These are phyloP conservation scores for Pouteria glomerata DNA, from an alignment of 148 eudicot genomes.

Conservation along the genomic window DNA sequence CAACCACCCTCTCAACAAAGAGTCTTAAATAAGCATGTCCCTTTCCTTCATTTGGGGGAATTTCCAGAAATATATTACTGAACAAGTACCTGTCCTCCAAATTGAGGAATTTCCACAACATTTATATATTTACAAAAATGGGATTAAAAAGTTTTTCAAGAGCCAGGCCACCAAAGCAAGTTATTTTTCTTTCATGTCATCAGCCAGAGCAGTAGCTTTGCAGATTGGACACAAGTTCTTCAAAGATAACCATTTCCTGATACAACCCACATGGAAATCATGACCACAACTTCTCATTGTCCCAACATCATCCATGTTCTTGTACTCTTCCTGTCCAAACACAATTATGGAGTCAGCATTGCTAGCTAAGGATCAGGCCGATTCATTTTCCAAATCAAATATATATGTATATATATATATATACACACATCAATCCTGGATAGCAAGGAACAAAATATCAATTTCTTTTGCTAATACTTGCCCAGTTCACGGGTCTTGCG, in stretches of 20 bases:
- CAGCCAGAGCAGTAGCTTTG: slow-evolving; percentile 64
- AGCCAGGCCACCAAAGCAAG: slow-evolving; percentile 27
- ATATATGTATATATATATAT: too few relatives aligned
- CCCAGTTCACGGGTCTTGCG: too few relatives aligned
- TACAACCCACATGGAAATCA: slow-evolving; percentile 74
- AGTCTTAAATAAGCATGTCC: background rate
- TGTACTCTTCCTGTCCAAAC: slow-evolving; percentile 2
- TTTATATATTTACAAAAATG: slow-evolving; percentile 65
- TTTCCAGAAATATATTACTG: slow-evolving; percentile 16
- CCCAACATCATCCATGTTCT: slow-evolving; percentile 68
- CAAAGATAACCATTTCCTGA: slow-evolving; percentile 71
- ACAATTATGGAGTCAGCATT: background rate
- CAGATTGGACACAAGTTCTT: slow-evolving; percentile 87
- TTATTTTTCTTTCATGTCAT: slow-evolving; percentile 32
- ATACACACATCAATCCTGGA: background rate
- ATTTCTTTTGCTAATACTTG: too few relatives aligned
- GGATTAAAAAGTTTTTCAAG: slow-evolving; percentile 7
- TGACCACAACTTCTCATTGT: slow-evolving; percentile 60
- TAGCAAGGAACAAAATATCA: too few relatives aligned
- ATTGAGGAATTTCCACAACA: slow-evolving; percentile 30
- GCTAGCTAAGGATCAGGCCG: background rate
- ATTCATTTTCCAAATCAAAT: background rate
- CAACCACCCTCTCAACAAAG: background rate
- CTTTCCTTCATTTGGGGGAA: slow-evolving; percentile 23
- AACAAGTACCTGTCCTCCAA: slow-evolving; percentile 11